Evolutionary conservation across 441 rosid genomes (phyloP).

Genomic region (Biscutella auriculata): DNA sequence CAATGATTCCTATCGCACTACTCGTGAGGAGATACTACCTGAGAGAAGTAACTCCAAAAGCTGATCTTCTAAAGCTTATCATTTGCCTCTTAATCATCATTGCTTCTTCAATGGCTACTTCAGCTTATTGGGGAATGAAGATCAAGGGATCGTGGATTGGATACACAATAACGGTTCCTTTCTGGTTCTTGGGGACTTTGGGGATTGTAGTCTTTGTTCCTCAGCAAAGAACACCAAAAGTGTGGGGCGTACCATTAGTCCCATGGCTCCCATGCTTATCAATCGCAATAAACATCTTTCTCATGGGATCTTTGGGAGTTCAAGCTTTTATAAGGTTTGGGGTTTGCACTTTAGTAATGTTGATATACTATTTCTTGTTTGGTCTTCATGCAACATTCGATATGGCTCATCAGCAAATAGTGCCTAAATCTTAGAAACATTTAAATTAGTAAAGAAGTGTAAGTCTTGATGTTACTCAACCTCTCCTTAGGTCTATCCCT

Average conservation of each 20-base stretch:
- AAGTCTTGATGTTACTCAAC: too few relatives aligned
- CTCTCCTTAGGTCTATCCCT: neutral
- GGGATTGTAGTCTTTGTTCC: slow-evolving; percentile 32
- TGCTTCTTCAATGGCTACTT: slow-evolving; percentile 37
- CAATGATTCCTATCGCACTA: slow-evolving; percentile 49
- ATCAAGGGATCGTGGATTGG: slow-evolving; percentile 42
- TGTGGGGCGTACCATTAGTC: slow-evolving; percentile 59
- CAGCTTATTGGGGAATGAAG: slow-evolving; percentile 37
- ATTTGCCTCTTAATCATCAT: slow-evolving; percentile 30
- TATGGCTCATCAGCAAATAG: slow-evolving; percentile 28
- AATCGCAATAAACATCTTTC: slow-evolving; percentile 46
- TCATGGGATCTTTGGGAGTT: slow-evolving; percentile 51
- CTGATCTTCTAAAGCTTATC: slow-evolving; percentile 34
- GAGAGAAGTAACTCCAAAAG: slow-evolving; percentile 28
- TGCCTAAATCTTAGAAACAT: neutral
- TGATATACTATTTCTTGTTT: slow-evolving; percentile 43
- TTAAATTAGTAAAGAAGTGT: neutral
- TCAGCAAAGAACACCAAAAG: slow-evolving; percentile 45
- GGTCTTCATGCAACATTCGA: slow-evolving; percentile 56
- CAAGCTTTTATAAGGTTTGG: slow-evolving; percentile 48
- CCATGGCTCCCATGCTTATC: slow-evolving; percentile 63
- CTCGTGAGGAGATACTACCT: slow-evolving; percentile 60
- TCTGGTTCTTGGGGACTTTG: slow-evolving; percentile 49
- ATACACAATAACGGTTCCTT: slow-evolving; percentile 29
- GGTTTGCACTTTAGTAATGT: slow-evolving; percentile 39